Conservation (phyloP, 208 protist genomes). For the Trypanosoma grayi region DNA sequence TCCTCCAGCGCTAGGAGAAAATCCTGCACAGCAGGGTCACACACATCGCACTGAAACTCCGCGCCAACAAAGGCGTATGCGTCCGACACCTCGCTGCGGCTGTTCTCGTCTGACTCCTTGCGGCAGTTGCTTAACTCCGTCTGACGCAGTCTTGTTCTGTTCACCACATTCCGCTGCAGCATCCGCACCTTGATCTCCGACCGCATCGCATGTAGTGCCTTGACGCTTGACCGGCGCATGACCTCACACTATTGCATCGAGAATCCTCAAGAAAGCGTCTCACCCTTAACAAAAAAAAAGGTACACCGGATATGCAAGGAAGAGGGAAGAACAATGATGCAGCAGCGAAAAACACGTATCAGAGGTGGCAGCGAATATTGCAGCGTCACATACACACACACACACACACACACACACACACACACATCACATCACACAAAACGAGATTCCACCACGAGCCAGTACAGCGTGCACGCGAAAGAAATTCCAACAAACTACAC, state of each 20-base stretch:
- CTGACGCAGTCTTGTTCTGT: conserved; percentile 22
- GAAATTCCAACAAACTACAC: too few relatives aligned
- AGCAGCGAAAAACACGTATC: not conserved
- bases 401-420: too few relatives aligned
- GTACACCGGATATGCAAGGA: not conserved
- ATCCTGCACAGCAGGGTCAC: conserved; percentile 45
- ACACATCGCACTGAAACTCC: conserved; percentile 59
- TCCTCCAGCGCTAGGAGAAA: conserved; percentile 72
- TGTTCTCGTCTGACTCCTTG: not conserved
- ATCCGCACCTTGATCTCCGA: conserved; percentile 60
- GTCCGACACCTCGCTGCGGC: not conserved
- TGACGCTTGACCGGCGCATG: conserved; percentile 33
- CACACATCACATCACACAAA: too few relatives aligned
- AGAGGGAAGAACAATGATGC: conserved; percentile 2
- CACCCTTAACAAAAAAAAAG: conserved; percentile 2
- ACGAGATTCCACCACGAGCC: too few relatives aligned
- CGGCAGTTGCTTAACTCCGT: conserved; percentile 24
- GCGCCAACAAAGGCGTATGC: conserved; percentile 29
- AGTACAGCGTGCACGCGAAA: too few relatives aligned
- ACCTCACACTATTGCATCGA: conserved; percentile 1
- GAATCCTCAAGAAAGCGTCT: not conserved
- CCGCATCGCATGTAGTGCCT: conserved; percentile 44
- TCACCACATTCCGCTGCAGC: conserved; percentile 35
- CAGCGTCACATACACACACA: too few relatives aligned
- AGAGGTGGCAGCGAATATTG: not conserved